Evolutionary conservation across 1,284 basidiomycete species (phyloP).

Genomic region (Cutaneotrichosporon cavernicola): DNA sequence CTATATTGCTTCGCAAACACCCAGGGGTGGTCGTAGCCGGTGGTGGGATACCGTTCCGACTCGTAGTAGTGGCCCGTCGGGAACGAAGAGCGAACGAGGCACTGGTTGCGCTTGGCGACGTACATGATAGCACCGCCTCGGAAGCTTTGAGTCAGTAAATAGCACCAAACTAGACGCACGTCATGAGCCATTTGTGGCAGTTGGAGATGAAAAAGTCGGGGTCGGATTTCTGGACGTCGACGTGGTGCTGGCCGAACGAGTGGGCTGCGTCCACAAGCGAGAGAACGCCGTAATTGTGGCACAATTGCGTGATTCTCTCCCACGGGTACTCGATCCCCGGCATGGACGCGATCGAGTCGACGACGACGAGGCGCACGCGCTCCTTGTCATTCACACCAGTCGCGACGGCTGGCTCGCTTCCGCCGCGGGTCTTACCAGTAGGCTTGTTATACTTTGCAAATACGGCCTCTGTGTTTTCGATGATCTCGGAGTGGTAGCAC

Average conservation of each 20-base stretch:
- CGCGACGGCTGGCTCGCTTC: conserved; percentile 22
- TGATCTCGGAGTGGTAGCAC: conserved; percentile 61
- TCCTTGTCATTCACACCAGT: conserved; percentile 30
- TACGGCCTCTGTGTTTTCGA: conserved; percentile 59
- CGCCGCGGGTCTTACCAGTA: neutral
- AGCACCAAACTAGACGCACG: conserved; percentile 19
- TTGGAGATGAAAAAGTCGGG: conserved; percentile 85
- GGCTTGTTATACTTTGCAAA: conserved; percentile 43
- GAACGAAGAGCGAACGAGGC: conserved; percentile 69
- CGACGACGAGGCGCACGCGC: conserved; percentile 62
- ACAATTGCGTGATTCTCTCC: conserved; percentile 70
- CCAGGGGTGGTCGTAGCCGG: conserved; percentile 32
- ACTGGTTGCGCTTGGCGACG: conserved; percentile 72
- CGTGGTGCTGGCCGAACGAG: conserved; percentile 62
- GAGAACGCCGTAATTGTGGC: conserved; percentile 65
- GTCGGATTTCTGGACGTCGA: conserved; percentile 62
- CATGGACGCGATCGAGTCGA: conserved; percentile 70
- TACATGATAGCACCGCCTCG: conserved; percentile 72
- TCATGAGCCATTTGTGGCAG: conserved; percentile 76
- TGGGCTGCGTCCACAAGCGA: conserved; percentile 82
- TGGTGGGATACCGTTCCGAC: conserved; percentile 49
- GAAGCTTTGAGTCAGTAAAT: conserved; percentile 55
- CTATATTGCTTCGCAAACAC: conserved; percentile 56
- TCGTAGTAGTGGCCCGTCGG: conserved; percentile 69
- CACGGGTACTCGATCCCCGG: conserved; percentile 75